A percentile compares a stretch with the other conserved stretches of the same genome.
These are phyloP conservation scores for Apiospora aurea DNA, from an alignment of 2,329 filamentous ascomycete species.

Conservation along the genomic window DNA sequence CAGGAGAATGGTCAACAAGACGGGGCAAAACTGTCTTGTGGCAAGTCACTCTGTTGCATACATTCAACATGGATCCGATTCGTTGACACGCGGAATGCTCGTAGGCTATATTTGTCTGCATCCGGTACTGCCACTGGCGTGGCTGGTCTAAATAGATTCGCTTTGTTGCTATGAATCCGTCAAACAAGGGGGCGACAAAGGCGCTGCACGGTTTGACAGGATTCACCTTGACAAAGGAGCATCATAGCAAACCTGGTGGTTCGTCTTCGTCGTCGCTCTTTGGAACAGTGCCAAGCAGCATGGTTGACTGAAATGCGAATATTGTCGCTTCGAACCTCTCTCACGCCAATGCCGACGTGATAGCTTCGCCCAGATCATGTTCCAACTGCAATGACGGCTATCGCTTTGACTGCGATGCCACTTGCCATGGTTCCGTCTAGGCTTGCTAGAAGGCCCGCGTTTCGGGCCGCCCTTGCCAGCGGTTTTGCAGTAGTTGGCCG, in stretches of 20 bases:
- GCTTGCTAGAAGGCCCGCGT: background rate
- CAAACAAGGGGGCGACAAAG: background rate
- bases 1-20: background rate
- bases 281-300: background rate
- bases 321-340: background rate
- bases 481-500: background rate
- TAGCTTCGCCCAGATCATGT: background rate
- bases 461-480: background rate
- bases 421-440: background rate
- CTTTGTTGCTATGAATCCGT: constrained; percentile 10
- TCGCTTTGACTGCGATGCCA: background rate
- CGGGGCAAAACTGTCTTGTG: background rate
- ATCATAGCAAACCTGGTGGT: background rate
- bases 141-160: background rate
- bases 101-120: background rate
- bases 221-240: background rate
- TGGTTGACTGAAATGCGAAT: background rate
- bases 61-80: background rate
- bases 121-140: background rate
- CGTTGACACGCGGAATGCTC: background rate
- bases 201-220: background rate
- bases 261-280: background rate
- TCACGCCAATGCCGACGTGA: background rate
- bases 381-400: too few relatives aligned
- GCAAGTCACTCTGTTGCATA: background rate